Base-by-base conservation (phyloP, 768 basidiomycete species). In the Trametes meyenii region DNA sequence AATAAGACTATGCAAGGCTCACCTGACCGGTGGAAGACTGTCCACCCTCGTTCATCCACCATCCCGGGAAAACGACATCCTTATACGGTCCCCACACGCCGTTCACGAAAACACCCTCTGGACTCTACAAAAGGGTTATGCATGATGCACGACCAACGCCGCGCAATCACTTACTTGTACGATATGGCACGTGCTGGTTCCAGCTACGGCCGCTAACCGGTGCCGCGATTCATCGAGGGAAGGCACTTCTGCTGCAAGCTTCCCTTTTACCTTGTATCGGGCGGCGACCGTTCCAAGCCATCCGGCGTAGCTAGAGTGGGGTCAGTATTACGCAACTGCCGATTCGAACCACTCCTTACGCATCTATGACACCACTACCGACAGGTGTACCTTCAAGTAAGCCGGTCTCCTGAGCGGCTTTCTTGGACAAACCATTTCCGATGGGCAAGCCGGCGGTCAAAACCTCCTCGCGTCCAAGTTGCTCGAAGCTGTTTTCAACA, bases 1-100 rank as follows among this genome's bases (percentile, higher is more conserved):
- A 24, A 1, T 26, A n/a, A 13, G 26, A 35, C 10, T 5, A 26
- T 8, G 23, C 45, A 23, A 46, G 19, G 63, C 75, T 50, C 54
- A 89, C 89, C 76, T 94, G 93, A n/a, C 97, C 97, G 0, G 97
- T 99, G 1, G 95, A 96, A 8, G 95, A 97, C 75, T 99, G 97
- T 2, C 97, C 97, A 40, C 96, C 97, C 75, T 99, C 97, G 70
- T 96, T 99, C 94, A 98, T 97, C 97, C 96, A 99, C 89, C 93
- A 96, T 17, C 89, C 94, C 44, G 87, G 87, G 76, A 98, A 95
- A 35, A 96, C 82, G 6, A 94, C 88, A 70, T 98, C 89, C 85
- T 83, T 89, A 73, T 94, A 94, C 0, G 92, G 92, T 0, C 93
- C 93, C 94, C 94, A 97, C 21, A 97, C 89, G 1, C 97, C 94